Percentiles rank a stretch among this genome's conserved stretches.
Conservation (phyloP, 768 basidiomycete species). For the Lepiota subincarnata region DNA sequence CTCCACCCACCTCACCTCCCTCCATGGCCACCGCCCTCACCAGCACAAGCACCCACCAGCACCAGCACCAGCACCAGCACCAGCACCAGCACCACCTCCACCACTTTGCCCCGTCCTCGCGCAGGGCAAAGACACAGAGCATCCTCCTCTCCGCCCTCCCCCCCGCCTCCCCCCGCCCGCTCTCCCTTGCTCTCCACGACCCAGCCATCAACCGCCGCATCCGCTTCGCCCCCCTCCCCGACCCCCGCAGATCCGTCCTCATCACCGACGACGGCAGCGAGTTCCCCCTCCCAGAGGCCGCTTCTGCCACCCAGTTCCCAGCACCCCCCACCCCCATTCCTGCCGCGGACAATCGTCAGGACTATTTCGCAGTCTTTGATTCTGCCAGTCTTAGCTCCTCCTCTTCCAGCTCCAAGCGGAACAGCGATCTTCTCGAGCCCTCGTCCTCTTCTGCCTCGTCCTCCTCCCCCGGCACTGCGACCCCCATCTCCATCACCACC, state of each 20-base stretch:
- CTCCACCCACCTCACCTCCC: not conserved
- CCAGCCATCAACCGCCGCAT: constrained; percentile 35
- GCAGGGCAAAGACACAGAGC: constrained; percentile 8
- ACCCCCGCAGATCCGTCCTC: constrained; percentile 54
- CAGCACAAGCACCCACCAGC: no score
- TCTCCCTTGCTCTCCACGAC: not conserved
- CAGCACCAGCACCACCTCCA: constrained; percentile 2
- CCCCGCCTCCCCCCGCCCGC: constrained; percentile 1
- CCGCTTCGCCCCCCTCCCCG: constrained; percentile 83
- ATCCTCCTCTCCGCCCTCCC: constrained; percentile 12
- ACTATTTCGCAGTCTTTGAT: constrained; percentile 9
- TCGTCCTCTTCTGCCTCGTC: constrained; percentile 19
- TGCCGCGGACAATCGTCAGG: constrained; percentile 8
- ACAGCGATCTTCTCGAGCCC: constrained; percentile 21
- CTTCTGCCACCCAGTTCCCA: constrained; percentile 22
- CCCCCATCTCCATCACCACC: constrained; percentile 17
- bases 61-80: no score
- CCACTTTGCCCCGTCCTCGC: constrained; percentile 4
- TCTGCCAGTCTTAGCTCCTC: constrained; percentile 19
- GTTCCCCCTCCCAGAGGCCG: constrained; percentile 25
- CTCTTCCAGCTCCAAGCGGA: constrained; percentile 21
- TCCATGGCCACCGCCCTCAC: constrained; percentile 14
- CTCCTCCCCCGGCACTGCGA: constrained; percentile 15
- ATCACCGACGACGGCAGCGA: constrained; percentile 39
- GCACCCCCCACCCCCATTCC: constrained; percentile 17